These are phyloP conservation scores for Backusella macrospora DNA, from an alignment of 192 early-diverging fungal species.

Conservation along the genomic window DNA sequence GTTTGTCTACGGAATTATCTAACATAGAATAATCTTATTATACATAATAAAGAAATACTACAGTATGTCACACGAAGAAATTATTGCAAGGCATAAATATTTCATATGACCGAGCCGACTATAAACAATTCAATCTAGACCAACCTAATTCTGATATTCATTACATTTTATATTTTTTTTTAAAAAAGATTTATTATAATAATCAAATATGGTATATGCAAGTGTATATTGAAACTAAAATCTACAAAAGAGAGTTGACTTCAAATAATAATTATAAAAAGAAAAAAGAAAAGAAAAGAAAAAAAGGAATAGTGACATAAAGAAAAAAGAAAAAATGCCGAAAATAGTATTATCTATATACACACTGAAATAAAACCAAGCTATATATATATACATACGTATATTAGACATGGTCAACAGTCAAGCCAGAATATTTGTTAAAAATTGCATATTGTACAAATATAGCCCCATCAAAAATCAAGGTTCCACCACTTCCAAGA, in stretches of 20 bases:
- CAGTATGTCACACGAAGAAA: too few species aligned
- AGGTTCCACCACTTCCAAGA: conserved; percentile 68
- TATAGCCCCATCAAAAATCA: conserved; percentile 70
- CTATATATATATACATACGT: too few species aligned
- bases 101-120: too few species aligned
- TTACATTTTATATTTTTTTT: too few species aligned
- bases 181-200: too few species aligned
- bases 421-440: not conserved
- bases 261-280: not conserved
- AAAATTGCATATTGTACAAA: conserved; percentile 49
- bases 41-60: too few species aligned
- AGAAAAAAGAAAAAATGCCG: not conserved
- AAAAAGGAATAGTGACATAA: not conserved
- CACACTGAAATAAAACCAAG: not conserved
- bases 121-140: too few species aligned
- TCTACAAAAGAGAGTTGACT: not conserved
- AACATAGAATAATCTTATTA: too few species aligned
- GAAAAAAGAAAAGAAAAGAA: not conserved
- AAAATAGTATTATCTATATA: conserved; percentile 3
- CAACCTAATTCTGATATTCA: too few species aligned
- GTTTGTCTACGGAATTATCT: too few species aligned
- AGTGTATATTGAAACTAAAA: conserved; percentile 4
- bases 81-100: too few species aligned
- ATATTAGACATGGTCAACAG: not conserved
- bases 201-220: not conserved